These are phyloP conservation scores for Venturiaceae sp. DNA, from an alignment of 2,329 filamentous ascomycete species.

Conservation along the genomic window DNA sequence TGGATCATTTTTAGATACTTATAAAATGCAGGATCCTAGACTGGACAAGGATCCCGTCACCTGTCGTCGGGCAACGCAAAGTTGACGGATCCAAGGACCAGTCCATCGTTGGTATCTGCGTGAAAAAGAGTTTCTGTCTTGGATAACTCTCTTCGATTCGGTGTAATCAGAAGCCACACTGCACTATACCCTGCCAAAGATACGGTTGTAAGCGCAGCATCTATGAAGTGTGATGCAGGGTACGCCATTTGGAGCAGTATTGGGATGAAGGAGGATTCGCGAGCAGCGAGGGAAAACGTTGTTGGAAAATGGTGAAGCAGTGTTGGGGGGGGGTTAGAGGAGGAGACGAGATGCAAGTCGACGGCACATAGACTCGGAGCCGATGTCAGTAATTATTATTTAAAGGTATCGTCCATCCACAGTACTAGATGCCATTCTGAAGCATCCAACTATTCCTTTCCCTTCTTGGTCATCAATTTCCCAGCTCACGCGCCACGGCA, in stretches of 20 bases:
- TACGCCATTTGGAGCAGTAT: background rate
- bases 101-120: background rate
- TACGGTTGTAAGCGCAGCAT: background rate
- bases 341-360: background rate
- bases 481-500: background rate
- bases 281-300: background rate
- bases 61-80: background rate
- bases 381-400: background rate
- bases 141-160: background rate
- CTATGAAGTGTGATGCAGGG: background rate
- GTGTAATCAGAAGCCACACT: background rate
- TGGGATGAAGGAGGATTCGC: background rate
- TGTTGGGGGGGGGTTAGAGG: background rate
- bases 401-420: background rate
- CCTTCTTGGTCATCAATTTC: background rate
- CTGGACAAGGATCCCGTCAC: background rate
- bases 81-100: background rate
- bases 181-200: background rate
- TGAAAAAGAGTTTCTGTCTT: background rate
- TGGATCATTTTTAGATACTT: background rate
- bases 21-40: background rate
- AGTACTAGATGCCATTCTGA: no score
- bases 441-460: no score
- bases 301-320: background rate
- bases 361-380: background rate